A percentile compares a stretch with the other conserved stretches of the same genome.
Evolutionary conservation across 78 protist genomes (phyloP).

Genomic region (Dictyostelium firmibasis): DNA sequence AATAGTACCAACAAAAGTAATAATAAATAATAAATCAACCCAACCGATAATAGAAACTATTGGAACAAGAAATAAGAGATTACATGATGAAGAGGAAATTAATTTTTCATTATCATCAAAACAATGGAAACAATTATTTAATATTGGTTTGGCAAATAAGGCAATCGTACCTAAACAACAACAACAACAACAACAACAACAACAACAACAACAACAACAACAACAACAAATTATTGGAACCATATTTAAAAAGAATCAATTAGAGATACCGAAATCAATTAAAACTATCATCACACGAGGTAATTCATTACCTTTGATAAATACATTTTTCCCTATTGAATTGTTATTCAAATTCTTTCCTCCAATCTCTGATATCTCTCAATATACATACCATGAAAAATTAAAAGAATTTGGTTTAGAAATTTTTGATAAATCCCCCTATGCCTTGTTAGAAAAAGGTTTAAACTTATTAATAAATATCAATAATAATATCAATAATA

Average conservation of each 20-base stretch:
- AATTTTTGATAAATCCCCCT: slow-evolving; percentile 18
- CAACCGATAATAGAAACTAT: background rate
- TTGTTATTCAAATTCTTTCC: slow-evolving; percentile 44
- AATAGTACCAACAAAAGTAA: background rate
- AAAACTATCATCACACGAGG: background rate
- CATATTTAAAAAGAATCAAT: background rate
- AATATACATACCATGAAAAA: slow-evolving; percentile 24
- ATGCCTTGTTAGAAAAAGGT: slow-evolving; percentile 35
- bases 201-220: background rate
- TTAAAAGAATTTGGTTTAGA: slow-evolving; percentile 41
- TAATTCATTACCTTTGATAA: background rate
- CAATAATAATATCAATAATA: background rate
- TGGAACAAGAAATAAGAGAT: background rate
- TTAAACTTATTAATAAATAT: background rate
- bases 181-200: background rate
- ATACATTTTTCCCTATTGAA: slow-evolving; percentile 46
- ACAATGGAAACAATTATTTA: slow-evolving; percentile 78
- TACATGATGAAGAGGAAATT: slow-evolving; percentile 7
- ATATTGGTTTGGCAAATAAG: slow-evolving; percentile 10
- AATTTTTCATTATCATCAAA: slow-evolving; percentile 29
- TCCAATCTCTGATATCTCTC: background rate
- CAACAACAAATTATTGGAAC: background rate
- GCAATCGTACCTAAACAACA: background rate
- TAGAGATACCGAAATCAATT: slow-evolving; percentile 19
- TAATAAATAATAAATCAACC: background rate